Conservation (phyloP, 768 basidiomycete species). For the Amanita pallidorosea region DNA sequence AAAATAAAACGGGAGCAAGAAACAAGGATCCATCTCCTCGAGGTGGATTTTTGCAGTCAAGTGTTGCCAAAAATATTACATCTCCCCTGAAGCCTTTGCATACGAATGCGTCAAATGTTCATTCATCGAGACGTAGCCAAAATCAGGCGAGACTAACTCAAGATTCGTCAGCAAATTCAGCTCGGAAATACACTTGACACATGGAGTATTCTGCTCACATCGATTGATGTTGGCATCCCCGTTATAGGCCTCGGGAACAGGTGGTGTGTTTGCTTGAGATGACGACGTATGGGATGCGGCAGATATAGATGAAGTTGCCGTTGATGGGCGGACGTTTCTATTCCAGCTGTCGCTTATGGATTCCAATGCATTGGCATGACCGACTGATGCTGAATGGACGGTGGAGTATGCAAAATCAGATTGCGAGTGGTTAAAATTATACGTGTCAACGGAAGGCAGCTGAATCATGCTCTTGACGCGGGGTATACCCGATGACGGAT, state of each 20-base stretch:
- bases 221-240: constrained; percentile 71
- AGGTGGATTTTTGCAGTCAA: background rate
- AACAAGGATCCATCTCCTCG: constrained; percentile 7
- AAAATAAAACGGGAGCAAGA: background rate
- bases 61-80: constrained; percentile 18
- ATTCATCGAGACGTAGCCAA: constrained; percentile 76
- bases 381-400: constrained; percentile 30
- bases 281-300: constrained; percentile 70
- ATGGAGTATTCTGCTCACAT: constrained; percentile 46
- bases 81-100: constrained; percentile 45
- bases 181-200: constrained; percentile 1
- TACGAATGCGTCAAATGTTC: constrained; percentile 61
- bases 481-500: constrained; percentile 41
- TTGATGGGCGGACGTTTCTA: constrained; percentile 59
- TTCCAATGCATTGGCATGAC: constrained; percentile 30
- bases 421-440: constrained; percentile 52
- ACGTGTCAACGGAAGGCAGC: constrained; percentile 61
- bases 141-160: constrained; percentile 69
- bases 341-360: constrained; percentile 40
- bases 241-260: constrained; percentile 56
- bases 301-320: constrained; percentile 66
- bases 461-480: constrained; percentile 81
- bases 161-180: constrained; percentile 30
- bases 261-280: constrained; percentile 75
- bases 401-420: constrained; percentile 79